These are phyloP conservation scores for Juglanconis sp. DNA, from an alignment of 2,329 filamentous ascomycete species.

Conservation along the genomic window DNA sequence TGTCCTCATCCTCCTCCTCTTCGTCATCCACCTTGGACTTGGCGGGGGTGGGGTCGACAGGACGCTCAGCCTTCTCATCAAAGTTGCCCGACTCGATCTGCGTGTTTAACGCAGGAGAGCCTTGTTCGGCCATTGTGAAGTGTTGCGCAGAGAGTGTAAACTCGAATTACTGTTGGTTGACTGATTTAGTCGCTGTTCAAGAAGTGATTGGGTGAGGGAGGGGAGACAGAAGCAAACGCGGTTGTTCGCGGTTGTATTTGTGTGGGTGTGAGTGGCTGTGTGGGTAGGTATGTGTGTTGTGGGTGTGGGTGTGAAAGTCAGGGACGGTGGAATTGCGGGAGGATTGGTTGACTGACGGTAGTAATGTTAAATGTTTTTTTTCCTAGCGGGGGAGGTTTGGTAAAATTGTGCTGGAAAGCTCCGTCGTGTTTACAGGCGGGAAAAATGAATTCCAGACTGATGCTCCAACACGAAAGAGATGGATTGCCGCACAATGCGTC, in stretches of 20 bases:
- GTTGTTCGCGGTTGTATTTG: neutral
- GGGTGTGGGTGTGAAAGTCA: neutral
- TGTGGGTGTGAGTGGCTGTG: neutral
- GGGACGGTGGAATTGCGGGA: neutral
- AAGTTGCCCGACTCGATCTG: constrained; percentile 64
- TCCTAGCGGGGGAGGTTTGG: neutral
- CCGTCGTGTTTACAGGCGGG: constrained; percentile 12
- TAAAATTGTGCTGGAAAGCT: constrained; percentile 19
- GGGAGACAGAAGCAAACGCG: neutral
- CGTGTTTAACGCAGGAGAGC: constrained; percentile 58
- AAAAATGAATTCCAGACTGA: constrained; percentile 9
- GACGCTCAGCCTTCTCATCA: constrained; percentile 55
- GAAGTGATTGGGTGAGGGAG: neutral
- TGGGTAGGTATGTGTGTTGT: neutral
- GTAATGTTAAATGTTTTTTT: constrained; percentile 12
- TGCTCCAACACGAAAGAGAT: constrained; percentile 13
- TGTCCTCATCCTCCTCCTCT: constrained; percentile 77
- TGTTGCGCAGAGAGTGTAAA: constrained; percentile 19
- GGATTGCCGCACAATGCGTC: constrained; percentile 17
- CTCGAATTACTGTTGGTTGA: constrained; percentile 19
- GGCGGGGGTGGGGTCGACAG: constrained; percentile 31
- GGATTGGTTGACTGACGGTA: constrained; percentile 1
- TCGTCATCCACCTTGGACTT: constrained; percentile 47
- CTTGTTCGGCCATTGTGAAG: constrained; percentile 53
- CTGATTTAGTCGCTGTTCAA: constrained; percentile 21